Evolutionary conservation across 2,329 filamentous ascomycete species (phyloP).

Genomic region (Stemphylium lycopersici): DNA sequence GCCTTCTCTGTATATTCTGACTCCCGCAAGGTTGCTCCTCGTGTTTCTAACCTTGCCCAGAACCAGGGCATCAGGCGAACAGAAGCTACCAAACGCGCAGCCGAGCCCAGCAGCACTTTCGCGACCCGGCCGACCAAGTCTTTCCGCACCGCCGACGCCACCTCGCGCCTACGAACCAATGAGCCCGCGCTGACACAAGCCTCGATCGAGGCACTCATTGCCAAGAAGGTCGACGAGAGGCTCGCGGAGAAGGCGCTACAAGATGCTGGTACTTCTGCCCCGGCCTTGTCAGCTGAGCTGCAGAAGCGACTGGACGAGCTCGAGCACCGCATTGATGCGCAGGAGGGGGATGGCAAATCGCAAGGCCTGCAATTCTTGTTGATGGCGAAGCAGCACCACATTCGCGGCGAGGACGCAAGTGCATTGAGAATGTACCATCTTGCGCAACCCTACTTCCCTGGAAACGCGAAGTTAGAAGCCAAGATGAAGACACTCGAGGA

Average conservation of each 20-base stretch:
- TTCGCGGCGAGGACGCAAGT: slow-evolving; percentile 76
- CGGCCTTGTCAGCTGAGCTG: slow-evolving; percentile 73
- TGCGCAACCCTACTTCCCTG: slow-evolving; percentile 83
- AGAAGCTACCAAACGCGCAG: slow-evolving; percentile 54
- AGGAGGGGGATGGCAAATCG: slow-evolving; percentile 73
- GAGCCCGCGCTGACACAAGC: slow-evolving; percentile 59
- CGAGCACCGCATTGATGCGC: slow-evolving; percentile 79
- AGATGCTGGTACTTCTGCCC: slow-evolving; percentile 57
- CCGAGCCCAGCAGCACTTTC: slow-evolving; percentile 46
- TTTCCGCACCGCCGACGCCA: slow-evolving; percentile 44
- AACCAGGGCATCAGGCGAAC: slow-evolving; percentile 43
- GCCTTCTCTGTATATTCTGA: slow-evolving; percentile 88
- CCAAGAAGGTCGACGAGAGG: slow-evolving; percentile 89
- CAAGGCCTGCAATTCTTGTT: slow-evolving; percentile 85
- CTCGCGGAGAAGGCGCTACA: slow-evolving; percentile 74
- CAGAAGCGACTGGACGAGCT: slow-evolving; percentile 81
- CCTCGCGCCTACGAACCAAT: slow-evolving; percentile 34
- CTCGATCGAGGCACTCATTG: slow-evolving; percentile 88
- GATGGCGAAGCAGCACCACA: slow-evolving; percentile 91
- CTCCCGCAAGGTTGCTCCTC: slow-evolving; percentile 39
- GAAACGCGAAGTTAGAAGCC: slow-evolving; percentile 73
- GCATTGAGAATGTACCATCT: slow-evolving; percentile 86
- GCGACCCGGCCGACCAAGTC: slow-evolving; percentile 50
- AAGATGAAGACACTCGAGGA: slow-evolving; percentile 64
- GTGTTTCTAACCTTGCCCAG: slow-evolving; percentile 40